These are phyloP conservation scores for Erysimum pusillum DNA, from an alignment of 441 rosid genomes.

Conservation along the genomic window DNA sequence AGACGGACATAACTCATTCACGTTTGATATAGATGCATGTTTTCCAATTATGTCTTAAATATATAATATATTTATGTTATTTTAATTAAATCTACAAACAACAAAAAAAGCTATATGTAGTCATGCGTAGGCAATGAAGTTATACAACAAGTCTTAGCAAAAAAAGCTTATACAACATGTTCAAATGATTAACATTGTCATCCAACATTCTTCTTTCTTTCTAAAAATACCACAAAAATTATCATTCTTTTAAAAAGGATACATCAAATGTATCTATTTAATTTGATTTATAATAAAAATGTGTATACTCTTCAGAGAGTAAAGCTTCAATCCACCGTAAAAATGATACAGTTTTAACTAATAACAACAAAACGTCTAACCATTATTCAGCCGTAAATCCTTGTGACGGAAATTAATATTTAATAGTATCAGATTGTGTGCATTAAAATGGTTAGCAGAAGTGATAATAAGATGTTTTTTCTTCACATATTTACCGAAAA, in stretches of 20 bases:
- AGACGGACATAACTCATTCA: conserved; percentile 12
- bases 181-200: conserved; percentile 41
- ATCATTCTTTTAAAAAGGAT: conserved; percentile 19
- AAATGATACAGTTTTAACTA: conserved; percentile 6
- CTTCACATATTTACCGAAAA: too few relatives aligned
- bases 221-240: conserved; percentile 27
- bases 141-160: neutral
- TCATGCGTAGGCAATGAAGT: conserved; percentile 38
- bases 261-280: neutral
- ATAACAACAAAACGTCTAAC: neutral
- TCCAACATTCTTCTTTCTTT: conserved; percentile 17
- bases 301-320: neutral
- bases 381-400: neutral
- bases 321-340: neutral
- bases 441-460: conserved; percentile 17
- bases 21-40: neutral
- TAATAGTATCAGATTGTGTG: neutral
- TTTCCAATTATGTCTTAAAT: neutral
- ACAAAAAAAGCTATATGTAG: conserved; percentile 29
- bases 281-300: neutral
- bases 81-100: conserved; percentile 10
- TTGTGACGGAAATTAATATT: neutral
- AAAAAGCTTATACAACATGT: conserved; percentile 22
- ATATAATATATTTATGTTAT: neutral
- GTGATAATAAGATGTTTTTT: conserved; percentile 6